Conservation (phyloP, 2,329 filamentous ascomycete species). For the Aspergillus spinulosporus region DNA sequence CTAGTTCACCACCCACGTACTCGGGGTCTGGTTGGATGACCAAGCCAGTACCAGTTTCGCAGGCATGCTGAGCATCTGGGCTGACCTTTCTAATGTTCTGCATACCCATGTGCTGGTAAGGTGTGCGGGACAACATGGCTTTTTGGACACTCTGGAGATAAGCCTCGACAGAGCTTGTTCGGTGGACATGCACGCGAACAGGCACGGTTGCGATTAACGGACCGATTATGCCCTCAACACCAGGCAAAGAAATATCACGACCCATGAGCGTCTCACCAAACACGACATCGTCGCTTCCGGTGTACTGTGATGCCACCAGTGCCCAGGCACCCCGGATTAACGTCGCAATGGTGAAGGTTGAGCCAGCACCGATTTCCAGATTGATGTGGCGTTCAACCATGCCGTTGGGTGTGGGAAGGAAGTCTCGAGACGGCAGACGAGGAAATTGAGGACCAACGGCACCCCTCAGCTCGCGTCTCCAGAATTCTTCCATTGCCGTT, state of each 20-base stretch:
- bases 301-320: constrained; percentile 48
- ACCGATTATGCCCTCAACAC: constrained; percentile 51
- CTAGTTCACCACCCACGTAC: constrained; percentile 39
- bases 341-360: constrained; percentile 47
- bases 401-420: constrained; percentile 46
- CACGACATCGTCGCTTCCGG: constrained; percentile 48
- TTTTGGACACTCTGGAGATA: constrained; percentile 36
- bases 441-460: constrained; percentile 54
- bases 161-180: constrained; percentile 28
- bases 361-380: constrained; percentile 26
- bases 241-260: constrained; percentile 47
- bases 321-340: constrained; percentile 53
- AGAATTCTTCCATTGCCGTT: constrained; percentile 46
- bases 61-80: constrained; percentile 40
- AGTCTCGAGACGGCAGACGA: constrained; percentile 49
- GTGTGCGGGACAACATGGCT: constrained; percentile 39
- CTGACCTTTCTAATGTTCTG: constrained; percentile 50
- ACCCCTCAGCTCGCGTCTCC: constrained; percentile 48
- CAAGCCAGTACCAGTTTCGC: constrained; percentile 37
- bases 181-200: constrained; percentile 43
- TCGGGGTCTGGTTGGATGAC: constrained; percentile 44
- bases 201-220: constrained; percentile 53
- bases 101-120: constrained; percentile 52
- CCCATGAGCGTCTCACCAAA: constrained; percentile 55
- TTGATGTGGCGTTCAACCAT: constrained; percentile 46